These are phyloP conservation scores for Melampsora abietis-canadensis DNA, from an alignment of 1,284 basidiomycete genomes.

Conservation along the genomic window DNA sequence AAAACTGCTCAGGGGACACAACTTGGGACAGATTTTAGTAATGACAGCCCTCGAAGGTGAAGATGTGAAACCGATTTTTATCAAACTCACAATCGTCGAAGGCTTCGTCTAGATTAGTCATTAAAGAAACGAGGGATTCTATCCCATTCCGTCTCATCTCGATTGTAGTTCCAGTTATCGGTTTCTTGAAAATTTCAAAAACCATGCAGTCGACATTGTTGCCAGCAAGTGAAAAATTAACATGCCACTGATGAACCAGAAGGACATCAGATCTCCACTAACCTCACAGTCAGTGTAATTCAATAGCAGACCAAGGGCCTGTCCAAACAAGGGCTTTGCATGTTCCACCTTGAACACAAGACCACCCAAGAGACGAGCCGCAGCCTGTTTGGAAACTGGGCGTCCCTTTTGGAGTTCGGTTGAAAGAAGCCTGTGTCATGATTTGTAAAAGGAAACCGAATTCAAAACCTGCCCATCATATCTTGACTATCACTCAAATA, in stretches of 20 bases:
- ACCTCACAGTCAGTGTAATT: slow-evolving; percentile 13
- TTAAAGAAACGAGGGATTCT: slow-evolving; percentile 46
- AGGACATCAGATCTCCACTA: not conserved
- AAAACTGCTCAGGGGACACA: slow-evolving; percentile 30
- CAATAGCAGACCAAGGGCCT: slow-evolving; percentile 13
- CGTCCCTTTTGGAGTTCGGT: slow-evolving; percentile 11
- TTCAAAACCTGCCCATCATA: not conserved
- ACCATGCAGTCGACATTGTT: not conserved
- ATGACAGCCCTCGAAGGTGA: not conserved
- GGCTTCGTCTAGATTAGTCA: slow-evolving; percentile 10
- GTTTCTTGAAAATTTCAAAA: slow-evolving; percentile 36
- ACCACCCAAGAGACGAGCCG: slow-evolving; percentile 29
- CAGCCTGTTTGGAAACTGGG: slow-evolving; percentile 28
- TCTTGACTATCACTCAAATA: not conserved
- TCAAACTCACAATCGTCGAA: slow-evolving; percentile 11
- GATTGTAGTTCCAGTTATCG: slow-evolving; percentile 41
- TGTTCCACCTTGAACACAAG: slow-evolving; percentile 16
- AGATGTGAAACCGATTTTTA: not conserved
- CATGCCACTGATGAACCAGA: slow-evolving; percentile 26
- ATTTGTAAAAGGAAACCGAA: not conserved
- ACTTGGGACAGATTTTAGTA: slow-evolving; percentile 9
- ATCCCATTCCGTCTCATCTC: slow-evolving; percentile 49
- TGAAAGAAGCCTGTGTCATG: slow-evolving; percentile 1
- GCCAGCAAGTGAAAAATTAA: slow-evolving; percentile 24
- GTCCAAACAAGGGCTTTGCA: not conserved